phyloP scores from a whole-genome alignment of 2,329 filamentous ascomycete genomes.

The Colletotrichum sp. region DNA sequence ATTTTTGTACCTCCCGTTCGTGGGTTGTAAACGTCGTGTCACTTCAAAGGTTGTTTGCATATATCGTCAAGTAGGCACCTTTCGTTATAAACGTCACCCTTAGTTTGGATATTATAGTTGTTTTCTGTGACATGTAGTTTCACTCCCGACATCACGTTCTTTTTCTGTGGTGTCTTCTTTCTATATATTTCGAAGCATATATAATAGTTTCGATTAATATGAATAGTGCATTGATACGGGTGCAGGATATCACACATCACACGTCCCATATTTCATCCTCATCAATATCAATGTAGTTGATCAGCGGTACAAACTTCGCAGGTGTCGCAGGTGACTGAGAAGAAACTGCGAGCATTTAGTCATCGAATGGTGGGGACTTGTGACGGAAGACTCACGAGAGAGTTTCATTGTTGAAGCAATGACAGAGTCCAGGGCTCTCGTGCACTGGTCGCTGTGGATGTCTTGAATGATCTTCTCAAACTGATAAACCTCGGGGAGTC shows the following conservation, averaged over 20 bases:
- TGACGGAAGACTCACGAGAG: not conserved
- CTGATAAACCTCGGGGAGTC: not conserved
- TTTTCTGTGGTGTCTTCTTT: not conserved
- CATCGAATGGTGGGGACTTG: accelerated
- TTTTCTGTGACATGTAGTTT: accelerated
- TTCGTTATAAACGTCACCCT: not conserved
- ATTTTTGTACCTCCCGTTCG: not conserved
- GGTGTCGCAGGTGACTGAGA: not conserved
- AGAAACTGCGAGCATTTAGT: not conserved
- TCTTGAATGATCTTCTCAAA: not conserved
- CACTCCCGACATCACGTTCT: accelerated
- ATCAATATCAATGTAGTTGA: not conserved
- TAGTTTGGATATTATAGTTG: accelerated
- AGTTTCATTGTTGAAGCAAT: not conserved
- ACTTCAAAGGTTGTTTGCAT: accelerated
- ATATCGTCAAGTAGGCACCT: accelerated
- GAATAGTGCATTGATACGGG: accelerated
- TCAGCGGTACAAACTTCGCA: not conserved
- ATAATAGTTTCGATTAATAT: not conserved
- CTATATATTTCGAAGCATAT: accelerated
- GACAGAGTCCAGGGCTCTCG: not conserved
- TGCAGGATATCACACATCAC: not conserved
- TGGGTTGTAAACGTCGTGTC: not conserved
- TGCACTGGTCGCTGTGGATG: not conserved
- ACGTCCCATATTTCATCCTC: not conserved